Evolutionary conservation across 1,284 basidiomycete species (phyloP), one percentile per base, ranked within the genome.

Genomic region (Ustilago shanxiensis): DNA sequence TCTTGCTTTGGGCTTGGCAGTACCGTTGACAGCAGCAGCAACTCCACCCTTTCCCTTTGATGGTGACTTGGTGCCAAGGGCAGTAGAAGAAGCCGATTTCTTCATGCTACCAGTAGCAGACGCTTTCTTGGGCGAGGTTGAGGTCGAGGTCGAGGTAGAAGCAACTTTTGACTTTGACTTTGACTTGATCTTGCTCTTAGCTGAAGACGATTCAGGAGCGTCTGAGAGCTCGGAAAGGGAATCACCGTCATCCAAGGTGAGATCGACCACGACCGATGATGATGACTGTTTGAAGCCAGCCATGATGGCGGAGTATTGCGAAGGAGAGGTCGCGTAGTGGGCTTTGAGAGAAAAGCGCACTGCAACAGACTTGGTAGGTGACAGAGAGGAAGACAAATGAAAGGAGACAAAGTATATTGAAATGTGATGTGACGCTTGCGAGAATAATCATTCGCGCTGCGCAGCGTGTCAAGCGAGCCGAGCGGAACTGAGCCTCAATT

Each of bases 161-260:
- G 31, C 31, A 33, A 7, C 11, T 33, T 33, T 33, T 11, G 37
- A 16, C 18, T 29, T 29, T n/a, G 41, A 29, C 22, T 58, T 54
- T 1, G 58, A 18, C 24, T 65, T 64, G n/a, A 44, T 2, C 16
- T 60, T 64, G 24, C 65, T 2, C 31, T 66, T 64, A 5, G 65
- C 33, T 7, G 61, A 31, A 10, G 72, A 56, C 24, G 60, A 31
- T 14, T 47, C 29, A 8, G 56, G 39, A 7, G 56, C 61, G n/a
- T 77, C 74, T 1, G 74, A 77, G 5, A 69, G 69, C 3, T 77
- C 66, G 10, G 69, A 77, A 10, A 77, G 69, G 3, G 66, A 68
- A n/a, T 62, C 67, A 8, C 47, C 56, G 49, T 62, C 62, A 54
- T 62, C 63, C 51, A 52, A 33, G 18, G 67, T 75, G 53, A 75